A percentile compares a stretch with the other conserved stretches of the same genome.
phyloP scores from a whole-genome alignment of 352 stramenopile genomes.

The Phytopythium cucurbitacearum region DNA sequence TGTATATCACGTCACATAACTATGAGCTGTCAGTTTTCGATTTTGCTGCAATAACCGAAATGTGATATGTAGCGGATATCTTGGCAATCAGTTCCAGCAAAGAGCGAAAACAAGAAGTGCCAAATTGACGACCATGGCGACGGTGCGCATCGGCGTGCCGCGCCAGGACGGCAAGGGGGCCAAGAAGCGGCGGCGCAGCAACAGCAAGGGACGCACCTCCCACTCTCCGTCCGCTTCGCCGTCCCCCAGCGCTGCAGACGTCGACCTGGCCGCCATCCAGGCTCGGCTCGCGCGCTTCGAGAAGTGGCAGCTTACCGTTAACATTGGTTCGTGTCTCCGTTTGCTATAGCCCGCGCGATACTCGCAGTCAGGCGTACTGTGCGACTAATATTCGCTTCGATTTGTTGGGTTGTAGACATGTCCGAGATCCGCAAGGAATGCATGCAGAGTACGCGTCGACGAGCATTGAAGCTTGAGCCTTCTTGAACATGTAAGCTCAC shows the following conservation, averaged over 20 bases:
- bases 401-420: slow-evolving; percentile 11
- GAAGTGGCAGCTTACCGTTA: slow-evolving; percentile 27
- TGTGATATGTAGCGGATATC: too few species aligned
- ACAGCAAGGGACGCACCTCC: slow-evolving; percentile 4
- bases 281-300: slow-evolving; percentile 23
- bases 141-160: slow-evolving; percentile 20
- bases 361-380: too few species aligned
- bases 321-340: slow-evolving; percentile 4
- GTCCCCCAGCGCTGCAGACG: not conserved
- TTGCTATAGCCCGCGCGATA: not conserved
- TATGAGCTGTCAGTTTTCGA: too few species aligned
- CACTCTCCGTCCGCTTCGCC: not conserved
- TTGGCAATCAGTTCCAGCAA: too few species aligned
- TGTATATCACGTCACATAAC: too few species aligned
- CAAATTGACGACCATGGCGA: slow-evolving; percentile 17
- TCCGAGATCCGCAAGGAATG: slow-evolving; percentile 24
- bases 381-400: too few species aligned
- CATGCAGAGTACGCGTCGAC: slow-evolving; percentile 2
- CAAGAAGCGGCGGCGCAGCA: slow-evolving; percentile 37
- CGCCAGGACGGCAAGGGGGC: slow-evolving; percentile 3
- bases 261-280: slow-evolving; percentile 1
- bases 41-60: too few species aligned
- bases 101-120: too few species aligned
- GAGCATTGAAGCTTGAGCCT: not conserved
- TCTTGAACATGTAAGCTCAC: not conserved